Conservation (phyloP, 305 asterid genomes). For the Fraxinus angustifolia region DNA sequence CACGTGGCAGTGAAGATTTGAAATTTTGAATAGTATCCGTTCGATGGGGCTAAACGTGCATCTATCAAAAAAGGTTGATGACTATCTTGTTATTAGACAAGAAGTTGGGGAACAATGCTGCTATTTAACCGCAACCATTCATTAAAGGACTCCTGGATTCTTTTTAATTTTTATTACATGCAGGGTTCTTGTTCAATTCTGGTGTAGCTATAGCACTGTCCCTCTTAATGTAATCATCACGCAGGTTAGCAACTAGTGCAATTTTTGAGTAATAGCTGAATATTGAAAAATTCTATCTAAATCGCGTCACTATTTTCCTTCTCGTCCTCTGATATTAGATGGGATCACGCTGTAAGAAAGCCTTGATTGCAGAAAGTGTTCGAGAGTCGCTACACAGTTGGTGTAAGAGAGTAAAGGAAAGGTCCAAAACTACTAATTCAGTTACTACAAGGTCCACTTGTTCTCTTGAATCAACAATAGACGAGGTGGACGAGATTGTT, state of each 20-base stretch:
- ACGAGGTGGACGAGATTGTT: conserved; percentile 70
- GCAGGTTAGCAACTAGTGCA: conserved; percentile 43
- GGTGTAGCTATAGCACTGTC: conserved; percentile 93
- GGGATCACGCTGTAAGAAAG: conserved; percentile 86
- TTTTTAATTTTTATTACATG: conserved; percentile 11
- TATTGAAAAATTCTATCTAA: background rate
- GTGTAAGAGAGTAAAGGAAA: conserved; percentile 84
- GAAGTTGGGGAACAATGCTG: background rate
- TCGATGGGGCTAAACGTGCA: background rate
- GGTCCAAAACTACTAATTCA: conserved; percentile 58
- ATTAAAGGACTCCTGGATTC: background rate
- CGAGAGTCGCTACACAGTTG: conserved; percentile 83
- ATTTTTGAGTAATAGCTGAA: background rate
- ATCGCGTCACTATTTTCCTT: background rate
- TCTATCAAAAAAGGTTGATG: background rate
- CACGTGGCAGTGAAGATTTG: background rate
- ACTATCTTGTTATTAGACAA: background rate
- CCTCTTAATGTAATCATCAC: conserved; percentile 74
- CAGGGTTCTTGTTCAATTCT: conserved; percentile 82
- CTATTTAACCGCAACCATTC: background rate
- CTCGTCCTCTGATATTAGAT: conserved; percentile 35
- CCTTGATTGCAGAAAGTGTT: conserved; percentile 83
- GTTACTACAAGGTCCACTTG: conserved; percentile 73
- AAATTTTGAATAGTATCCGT: background rate
- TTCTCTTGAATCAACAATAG: conserved; percentile 52